phyloP scores from a whole-genome alignment of 305 asterid species.

The Stenogyne calaminthoides region DNA sequence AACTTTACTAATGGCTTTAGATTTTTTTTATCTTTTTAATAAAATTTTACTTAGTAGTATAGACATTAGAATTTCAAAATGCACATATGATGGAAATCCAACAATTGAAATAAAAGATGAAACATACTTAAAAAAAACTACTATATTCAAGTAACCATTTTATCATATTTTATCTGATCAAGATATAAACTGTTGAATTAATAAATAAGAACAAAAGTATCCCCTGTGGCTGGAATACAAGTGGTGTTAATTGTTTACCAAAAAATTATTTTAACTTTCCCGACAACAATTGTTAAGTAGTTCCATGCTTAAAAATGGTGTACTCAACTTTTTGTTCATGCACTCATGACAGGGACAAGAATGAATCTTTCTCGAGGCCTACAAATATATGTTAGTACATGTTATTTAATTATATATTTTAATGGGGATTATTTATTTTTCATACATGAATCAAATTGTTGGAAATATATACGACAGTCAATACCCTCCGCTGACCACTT shows the following conservation, averaged over 20 bases:
- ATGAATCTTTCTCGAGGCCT: slow-evolving; percentile 58
- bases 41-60: no score
- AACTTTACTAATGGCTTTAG: no score
- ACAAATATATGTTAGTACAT: slow-evolving; percentile 35
- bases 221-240: no score
- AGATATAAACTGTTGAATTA: no score
- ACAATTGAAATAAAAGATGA: no score
- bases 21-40: no score
- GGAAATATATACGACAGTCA: slow-evolving; percentile 28
- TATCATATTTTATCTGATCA: no score
- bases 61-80: no score
- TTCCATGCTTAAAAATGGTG: slow-evolving; percentile 46
- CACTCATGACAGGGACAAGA: slow-evolving; percentile 43
- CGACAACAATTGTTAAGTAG: slow-evolving; percentile 39
- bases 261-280: slow-evolving; percentile 5
- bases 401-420: slow-evolving; percentile 13
- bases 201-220: neutral
- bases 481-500: slow-evolving; percentile 32
- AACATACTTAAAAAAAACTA: no score
- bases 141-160: no score
- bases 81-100: no score
- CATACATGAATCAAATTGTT: slow-evolving; percentile 29
- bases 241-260: slow-evolving; percentile 5
- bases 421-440: neutral
- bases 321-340: slow-evolving; percentile 33